Conservation (phyloP, 345 rosid genomes). For the Melastoma malabathricum region DNA sequence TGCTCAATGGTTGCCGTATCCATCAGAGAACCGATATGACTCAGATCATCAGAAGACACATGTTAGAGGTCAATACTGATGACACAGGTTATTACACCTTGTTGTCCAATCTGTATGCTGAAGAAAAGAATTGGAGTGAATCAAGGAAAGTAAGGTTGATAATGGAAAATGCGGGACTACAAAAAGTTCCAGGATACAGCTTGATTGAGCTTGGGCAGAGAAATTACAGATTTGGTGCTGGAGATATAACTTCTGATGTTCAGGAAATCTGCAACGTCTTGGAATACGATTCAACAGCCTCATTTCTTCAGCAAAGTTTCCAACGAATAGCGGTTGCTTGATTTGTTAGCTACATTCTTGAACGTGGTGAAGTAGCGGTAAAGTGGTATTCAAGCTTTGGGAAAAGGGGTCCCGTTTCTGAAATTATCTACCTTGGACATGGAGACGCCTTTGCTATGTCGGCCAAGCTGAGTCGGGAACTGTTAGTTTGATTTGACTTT, state of each 20-base stretch:
- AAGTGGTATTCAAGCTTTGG: too few species aligned
- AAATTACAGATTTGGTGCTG: conserved; percentile 14
- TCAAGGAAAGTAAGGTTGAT: conserved; percentile 30
- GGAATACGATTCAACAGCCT: not conserved
- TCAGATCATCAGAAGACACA: conserved; percentile 27
- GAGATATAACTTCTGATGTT: conserved; percentile 6
- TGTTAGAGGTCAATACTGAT: conserved; percentile 24
- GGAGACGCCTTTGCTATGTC: too few species aligned
- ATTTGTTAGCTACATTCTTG: too few species aligned
- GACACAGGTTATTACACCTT: conserved; percentile 64
- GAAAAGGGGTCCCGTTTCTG: too few species aligned
- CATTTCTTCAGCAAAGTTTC: too few species aligned
- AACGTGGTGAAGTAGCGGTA: too few species aligned
- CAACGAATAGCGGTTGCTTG: too few species aligned
- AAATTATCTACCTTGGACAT: too few species aligned
- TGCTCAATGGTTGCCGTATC: conserved; percentile 70
- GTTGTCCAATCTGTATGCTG: conserved; percentile 63
- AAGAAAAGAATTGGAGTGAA: conserved; percentile 64
- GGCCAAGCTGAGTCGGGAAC: too few species aligned
- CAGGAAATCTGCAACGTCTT: not conserved
- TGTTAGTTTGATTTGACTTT: too few species aligned
- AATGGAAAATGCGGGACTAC: conserved; percentile 29
- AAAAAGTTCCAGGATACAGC: conserved; percentile 64
- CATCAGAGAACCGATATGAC: conserved; percentile 60
- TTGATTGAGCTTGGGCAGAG: conserved; percentile 20